A percentile compares a stretch with the other conserved stretches of the same genome.
These are phyloP conservation scores for Taphrina wiesneri DNA, from an alignment of 1,139 yeast genomes.

Conservation along the genomic window DNA sequence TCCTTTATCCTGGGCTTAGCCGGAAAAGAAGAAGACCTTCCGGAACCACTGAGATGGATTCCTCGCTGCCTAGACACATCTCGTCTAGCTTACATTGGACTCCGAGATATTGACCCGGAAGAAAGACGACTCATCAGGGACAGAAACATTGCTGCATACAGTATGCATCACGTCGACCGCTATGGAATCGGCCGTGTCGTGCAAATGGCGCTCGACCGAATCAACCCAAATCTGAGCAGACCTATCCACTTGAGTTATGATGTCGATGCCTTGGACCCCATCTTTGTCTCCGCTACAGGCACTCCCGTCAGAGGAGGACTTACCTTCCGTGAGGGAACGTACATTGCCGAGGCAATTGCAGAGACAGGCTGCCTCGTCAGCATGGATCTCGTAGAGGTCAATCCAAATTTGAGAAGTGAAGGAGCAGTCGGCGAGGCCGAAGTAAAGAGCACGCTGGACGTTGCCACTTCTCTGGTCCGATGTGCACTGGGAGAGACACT, in stretches of 20 bases:
- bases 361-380: constrained; percentile 82
- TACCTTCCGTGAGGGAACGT: constrained; percentile 90
- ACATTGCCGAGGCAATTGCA: constrained; percentile 87
- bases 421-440: constrained; percentile 72
- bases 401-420: constrained; percentile 61
- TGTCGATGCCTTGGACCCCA: constrained; percentile 95
- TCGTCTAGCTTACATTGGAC: constrained; percentile 87
- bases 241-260: constrained; percentile 93
- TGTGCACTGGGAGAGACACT: constrained; percentile 35
- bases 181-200: constrained; percentile 89
- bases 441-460: constrained; percentile 69
- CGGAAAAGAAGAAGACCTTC: constrained; percentile 50
- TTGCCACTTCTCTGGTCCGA: constrained; percentile 33
- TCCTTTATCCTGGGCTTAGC: constrained; percentile 74
- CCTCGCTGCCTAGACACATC: constrained; percentile 65
- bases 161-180: constrained; percentile 95
- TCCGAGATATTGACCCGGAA: constrained; percentile 87
- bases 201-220: constrained; percentile 80
- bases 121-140: constrained; percentile 75
- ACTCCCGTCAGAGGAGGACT: constrained; percentile 97
- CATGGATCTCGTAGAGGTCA: constrained; percentile 89
- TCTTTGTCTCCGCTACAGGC: constrained; percentile 94
- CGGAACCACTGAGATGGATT: constrained; percentile 71
- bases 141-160: constrained; percentile 75
- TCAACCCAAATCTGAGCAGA: constrained; percentile 69